Base-by-base conservation (phyloP, 345 rosid genomes). In the Pistacia atlantica region DNA sequence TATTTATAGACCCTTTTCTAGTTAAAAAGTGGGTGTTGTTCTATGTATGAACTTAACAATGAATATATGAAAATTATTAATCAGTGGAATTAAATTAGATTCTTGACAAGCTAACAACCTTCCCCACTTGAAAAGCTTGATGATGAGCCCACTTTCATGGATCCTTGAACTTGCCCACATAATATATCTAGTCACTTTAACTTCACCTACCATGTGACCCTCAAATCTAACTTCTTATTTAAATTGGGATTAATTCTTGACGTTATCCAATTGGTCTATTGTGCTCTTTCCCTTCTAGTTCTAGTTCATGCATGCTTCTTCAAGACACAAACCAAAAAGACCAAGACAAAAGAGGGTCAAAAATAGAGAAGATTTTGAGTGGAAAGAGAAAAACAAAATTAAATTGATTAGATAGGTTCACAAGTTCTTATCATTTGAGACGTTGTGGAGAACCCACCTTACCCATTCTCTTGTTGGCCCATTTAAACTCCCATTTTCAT, bases 161-260 rank as follows among this genome's bases (percentile, higher is more conserved):
- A 83, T 87, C 89, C 82, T 87, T 91, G 92, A 91, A 93, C 87
- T 84, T 54, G 88, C 91, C 87, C 91, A 84, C 80, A 79, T 87
- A 63, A 81, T 83, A 60, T 71, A 28, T 31, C 22, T 72, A 67
- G 73, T 60, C 72, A 60, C 60, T 69, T 75, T 83, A 77, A 75
- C 81, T 60, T 71, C 80, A 80, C 79, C 80, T 61, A 75, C 80
- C 37, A 52, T 78, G 83, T 81, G 57, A 54, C 57, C 57, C 57
- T 54, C 57, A 76, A 76, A 82, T 83, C 85, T 75, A 73, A 42
- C 1, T 42, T 42, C 5, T 42, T 8, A 42, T 5, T 7, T 42
- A 42, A 75, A 62, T 78, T 63, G 78, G 75, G 71, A 81, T 25
- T 25, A 25, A 76, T 78, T 57, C 58, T 28, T 73, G 76, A 73